Base-by-base conservation (phyloP, 164 flowering plant species). In the Vitis labrusca region DNA sequence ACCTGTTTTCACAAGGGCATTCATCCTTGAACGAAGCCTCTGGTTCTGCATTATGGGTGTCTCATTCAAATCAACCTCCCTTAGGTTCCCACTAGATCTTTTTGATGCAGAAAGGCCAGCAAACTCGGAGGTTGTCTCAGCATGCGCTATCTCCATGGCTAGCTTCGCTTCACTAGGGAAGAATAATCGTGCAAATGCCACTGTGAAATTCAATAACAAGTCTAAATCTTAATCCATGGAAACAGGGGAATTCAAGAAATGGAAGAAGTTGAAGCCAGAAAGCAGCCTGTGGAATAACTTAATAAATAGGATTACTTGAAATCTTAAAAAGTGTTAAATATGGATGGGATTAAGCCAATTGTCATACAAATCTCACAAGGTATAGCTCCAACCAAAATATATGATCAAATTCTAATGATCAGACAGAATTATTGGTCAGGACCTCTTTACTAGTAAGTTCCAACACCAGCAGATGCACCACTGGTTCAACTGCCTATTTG, bases 81-180 rank as follows among this genome's bases (percentile, higher is more conserved):
- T 81, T 15, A 90, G 73, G 61, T 76, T 83, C 50, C 83, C 90
- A 77, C 50, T 71, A 37, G 83, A 76, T 7, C 79, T 77, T 71
- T 73, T 82, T 53, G 84, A 76, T 29, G 85, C 70, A 70, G 79
- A 66, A 64, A 76, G 77, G 66, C 86, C 80, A 64, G 84, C 66
- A 71, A 83, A 86, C 64, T 79, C 88, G 3, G 77, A 72, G 16
- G 85, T 82, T 54, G 86, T 63, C 57, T 86, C 89, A 54, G 87
- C 88, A 66, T 84, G 73, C 17, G 91, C 92, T 29, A 79, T 84
- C 47, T 86, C 79, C 87, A 85, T 85, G 9, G 90, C 93, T 63
- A 85, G 56, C 79, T 77, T 87, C 9, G 93, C 94, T 77, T 89
- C 91, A 48, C 75, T 29, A n/a, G 91, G 94, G 69, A 89, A 86